phyloP scores from a whole-genome alignment of 2,329 filamentous ascomycete genomes.

The Cladosporium velox region DNA sequence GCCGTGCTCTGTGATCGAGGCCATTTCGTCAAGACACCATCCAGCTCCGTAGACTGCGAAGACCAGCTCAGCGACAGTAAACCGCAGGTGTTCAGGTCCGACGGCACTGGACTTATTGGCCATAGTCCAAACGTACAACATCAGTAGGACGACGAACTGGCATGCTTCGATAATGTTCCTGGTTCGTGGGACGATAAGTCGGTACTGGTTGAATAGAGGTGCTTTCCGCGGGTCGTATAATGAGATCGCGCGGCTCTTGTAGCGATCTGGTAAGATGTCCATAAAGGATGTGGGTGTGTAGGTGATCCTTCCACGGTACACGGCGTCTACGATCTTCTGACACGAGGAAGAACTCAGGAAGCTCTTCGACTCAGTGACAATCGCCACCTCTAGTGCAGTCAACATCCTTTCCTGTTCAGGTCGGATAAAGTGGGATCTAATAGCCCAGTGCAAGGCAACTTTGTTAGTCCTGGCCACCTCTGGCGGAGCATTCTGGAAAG shows the following conservation, averaged over 20 bases:
- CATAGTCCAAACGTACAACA: slow-evolving; percentile 74
- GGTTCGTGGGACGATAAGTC: slow-evolving; percentile 77
- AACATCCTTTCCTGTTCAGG: slow-evolving; percentile 61
- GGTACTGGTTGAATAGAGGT: slow-evolving; percentile 79
- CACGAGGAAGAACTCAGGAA: slow-evolving; percentile 77
- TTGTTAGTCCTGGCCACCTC: slow-evolving; percentile 64
- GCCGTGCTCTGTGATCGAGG: slow-evolving; percentile 73
- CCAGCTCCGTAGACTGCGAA: slow-evolving; percentile 76
- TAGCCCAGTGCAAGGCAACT: slow-evolving; percentile 46
- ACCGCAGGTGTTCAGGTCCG: slow-evolving; percentile 36
- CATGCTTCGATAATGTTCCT: slow-evolving; percentile 72
- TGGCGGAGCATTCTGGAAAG: slow-evolving; percentile 77
- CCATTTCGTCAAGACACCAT: slow-evolving; percentile 77
- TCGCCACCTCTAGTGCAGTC: slow-evolving; percentile 79
- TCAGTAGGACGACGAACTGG: slow-evolving; percentile 71
- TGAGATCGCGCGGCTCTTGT: slow-evolving; percentile 80
- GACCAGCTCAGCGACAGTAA: slow-evolving; percentile 59
- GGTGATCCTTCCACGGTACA: slow-evolving; percentile 77
- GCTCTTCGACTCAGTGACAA: slow-evolving; percentile 76
- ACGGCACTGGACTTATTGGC: slow-evolving; percentile 60
- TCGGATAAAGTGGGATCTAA: slow-evolving; percentile 43
- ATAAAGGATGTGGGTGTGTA: slow-evolving; percentile 82
- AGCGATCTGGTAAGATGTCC: slow-evolving; percentile 81
- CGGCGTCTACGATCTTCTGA: slow-evolving; percentile 78
- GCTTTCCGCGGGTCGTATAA: slow-evolving; percentile 76